Conservation (phyloP, 495 filamentous ascomycete genomes). For the Xylaria palmicola region DNA sequence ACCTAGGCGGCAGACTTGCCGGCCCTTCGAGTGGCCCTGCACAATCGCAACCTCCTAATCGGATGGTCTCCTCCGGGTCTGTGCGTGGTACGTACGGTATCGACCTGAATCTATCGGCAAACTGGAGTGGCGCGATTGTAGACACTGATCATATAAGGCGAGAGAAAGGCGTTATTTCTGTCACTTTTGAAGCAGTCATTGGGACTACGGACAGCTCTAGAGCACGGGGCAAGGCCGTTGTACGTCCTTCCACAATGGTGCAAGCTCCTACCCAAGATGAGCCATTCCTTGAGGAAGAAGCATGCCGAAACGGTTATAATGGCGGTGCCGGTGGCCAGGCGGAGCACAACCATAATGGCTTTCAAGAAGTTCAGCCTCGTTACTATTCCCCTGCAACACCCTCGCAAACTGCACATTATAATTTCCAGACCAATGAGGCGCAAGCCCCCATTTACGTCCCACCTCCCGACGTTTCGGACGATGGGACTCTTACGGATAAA, state of each 20-base stretch:
- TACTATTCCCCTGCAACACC: constrained; percentile 26
- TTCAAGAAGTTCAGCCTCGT: constrained; percentile 20
- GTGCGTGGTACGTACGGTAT: constrained; percentile 33
- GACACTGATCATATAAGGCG: constrained; percentile 84
- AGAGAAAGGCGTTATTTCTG: constrained; percentile 83
- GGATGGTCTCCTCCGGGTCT: constrained; percentile 48
- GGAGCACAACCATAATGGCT: constrained; percentile 16
- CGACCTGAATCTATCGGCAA: constrained; percentile 38
- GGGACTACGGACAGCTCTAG: constrained; percentile 79
- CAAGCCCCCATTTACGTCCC: constrained; percentile 46
- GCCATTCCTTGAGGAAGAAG: constrained; percentile 22
- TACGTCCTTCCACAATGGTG: constrained; percentile 29
- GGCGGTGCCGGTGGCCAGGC: constrained; percentile 30
- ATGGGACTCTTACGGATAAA: constrained; percentile 65
- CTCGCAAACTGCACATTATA: constrained; percentile 30
- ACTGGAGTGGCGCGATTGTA: constrained; percentile 74
- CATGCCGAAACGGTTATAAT: constrained; percentile 25
- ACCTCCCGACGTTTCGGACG: constrained; percentile 51
- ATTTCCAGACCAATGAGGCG: constrained; percentile 23
- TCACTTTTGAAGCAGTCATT: constrained; percentile 81
- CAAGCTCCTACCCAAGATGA: constrained; percentile 21
- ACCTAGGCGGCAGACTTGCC: constrained; percentile 82
- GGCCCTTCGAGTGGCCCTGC: constrained; percentile 37
- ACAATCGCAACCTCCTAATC: constrained; percentile 43
- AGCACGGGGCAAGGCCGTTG: constrained; percentile 50